Conservation (phyloP, 2,329 filamentous ascomycete species). For the Venturia oleaginea region DNA sequence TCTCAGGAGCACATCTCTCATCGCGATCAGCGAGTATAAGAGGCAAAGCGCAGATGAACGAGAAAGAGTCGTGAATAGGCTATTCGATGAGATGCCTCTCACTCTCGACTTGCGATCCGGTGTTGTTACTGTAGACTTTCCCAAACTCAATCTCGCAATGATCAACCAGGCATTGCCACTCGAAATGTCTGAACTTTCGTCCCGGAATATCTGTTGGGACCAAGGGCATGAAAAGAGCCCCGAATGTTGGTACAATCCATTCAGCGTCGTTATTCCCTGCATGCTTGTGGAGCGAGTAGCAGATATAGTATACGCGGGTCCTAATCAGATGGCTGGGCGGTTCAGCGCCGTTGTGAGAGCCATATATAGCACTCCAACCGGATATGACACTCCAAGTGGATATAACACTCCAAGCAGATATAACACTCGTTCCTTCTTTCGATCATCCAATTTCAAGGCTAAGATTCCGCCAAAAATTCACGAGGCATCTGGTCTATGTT, state of each 20-base stretch:
- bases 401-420: neutral
- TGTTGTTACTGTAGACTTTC: slow-evolving; percentile 19
- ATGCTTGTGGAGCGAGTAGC: neutral
- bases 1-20: neutral
- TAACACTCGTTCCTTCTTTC: neutral
- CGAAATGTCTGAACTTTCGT: neutral
- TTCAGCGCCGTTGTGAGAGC: neutral
- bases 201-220: neutral
- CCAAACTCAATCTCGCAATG: slow-evolving; percentile 14
- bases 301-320: neutral
- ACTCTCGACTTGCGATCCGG: slow-evolving; percentile 16
- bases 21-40: neutral
- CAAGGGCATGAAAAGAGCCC: neutral
- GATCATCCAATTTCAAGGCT: neutral
- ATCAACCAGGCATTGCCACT: neutral
- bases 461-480: neutral
- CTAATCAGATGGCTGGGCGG: neutral
- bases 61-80: neutral
- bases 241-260: neutral
- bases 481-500: neutral
- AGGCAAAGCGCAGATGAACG: neutral
- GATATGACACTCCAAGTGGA: no score
- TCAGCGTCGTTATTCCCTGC: neutral
- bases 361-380: neutral
- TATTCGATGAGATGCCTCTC: slow-evolving; percentile 19